Evolutionary conservation across 306 rosid species (phyloP).

Genomic region (Ammopiptanthus mongolicus): DNA sequence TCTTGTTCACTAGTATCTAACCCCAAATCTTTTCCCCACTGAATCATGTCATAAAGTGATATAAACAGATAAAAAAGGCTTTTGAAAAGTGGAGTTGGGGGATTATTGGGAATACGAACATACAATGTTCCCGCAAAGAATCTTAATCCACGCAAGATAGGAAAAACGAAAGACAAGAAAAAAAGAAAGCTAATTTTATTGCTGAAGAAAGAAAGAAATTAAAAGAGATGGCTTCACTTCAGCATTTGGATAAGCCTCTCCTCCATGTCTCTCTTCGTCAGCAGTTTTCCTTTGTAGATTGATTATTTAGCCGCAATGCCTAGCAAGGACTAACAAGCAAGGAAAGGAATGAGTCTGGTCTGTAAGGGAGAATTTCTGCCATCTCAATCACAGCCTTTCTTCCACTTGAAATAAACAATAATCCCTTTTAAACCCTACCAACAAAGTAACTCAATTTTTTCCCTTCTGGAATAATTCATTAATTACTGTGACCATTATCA

Average conservation of each 20-base stretch:
- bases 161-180: background rate
- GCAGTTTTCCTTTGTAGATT: background rate
- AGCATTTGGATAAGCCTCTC: conserved; percentile 29
- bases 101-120: conserved; percentile 27
- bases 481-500: background rate
- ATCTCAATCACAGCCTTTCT: background rate
- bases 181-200: conserved; percentile 18
- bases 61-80: background rate
- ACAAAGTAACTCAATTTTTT: conserved; percentile 1
- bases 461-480: conserved; percentile 9
- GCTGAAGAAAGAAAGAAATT: background rate
- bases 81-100: background rate
- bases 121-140: conserved; percentile 44
- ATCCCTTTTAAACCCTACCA: conserved; percentile 27
- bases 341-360: conserved; percentile 51
- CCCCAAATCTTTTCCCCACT: conserved; percentile 26
- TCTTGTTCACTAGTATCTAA: background rate
- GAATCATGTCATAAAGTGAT: conserved; percentile 19
- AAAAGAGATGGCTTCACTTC: background rate
- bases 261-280: background rate
- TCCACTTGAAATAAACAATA: background rate
- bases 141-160: conserved; percentile 31
- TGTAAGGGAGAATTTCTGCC: conserved; percentile 26
- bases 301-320: conserved; percentile 14
- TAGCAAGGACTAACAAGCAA: conserved; percentile 35